Percentiles rank a stretch among this genome's conserved stretches.
phyloP scores from a whole-genome alignment of 2,329 filamentous ascomycete species.

The Camptophora hylomeconis region DNA sequence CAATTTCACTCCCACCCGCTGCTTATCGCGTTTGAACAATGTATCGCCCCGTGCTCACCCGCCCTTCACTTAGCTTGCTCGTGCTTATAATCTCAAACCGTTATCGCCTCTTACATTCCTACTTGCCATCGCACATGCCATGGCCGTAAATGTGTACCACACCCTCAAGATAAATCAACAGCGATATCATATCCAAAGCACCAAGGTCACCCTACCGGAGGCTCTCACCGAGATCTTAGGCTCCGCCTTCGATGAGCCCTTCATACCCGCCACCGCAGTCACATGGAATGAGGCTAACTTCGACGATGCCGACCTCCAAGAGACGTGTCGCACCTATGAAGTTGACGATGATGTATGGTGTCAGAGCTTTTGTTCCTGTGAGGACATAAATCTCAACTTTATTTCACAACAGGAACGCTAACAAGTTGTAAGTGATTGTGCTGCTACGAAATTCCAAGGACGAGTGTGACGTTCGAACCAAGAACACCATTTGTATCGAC shows the following conservation, averaged over 20 bases:
- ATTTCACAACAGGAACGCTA: not conserved
- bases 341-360: constrained; percentile 12
- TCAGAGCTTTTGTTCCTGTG: constrained; percentile 8
- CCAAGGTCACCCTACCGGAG: constrained; percentile 21
- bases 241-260: constrained; percentile 7
- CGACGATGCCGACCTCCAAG: constrained; percentile 7
- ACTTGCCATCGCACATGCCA: constrained; percentile 3
- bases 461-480: constrained; percentile 4
- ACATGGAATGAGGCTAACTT: constrained; percentile 8
- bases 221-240: too few relatives aligned
- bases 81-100: too few relatives aligned
- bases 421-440: constrained; percentile 9
- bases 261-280: constrained; percentile 11
- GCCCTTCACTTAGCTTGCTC: too few relatives aligned
- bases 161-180: constrained; percentile 8
- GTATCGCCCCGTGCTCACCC: too few relatives aligned
- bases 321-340: constrained; percentile 6
- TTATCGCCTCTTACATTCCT: constrained; percentile 1
- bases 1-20: too few relatives aligned
- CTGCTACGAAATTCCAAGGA: constrained; percentile 8
- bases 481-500: constrained; percentile 9
- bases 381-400: too few relatives aligned
- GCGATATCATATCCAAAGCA: constrained; percentile 5
- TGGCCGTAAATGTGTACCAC: constrained; percentile 5
- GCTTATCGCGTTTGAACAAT: too few relatives aligned